These are phyloP conservation scores for Trichophyton schoenleinii DNA, from an alignment of 2,329 filamentous ascomycete genomes.

Conservation along the genomic window DNA sequence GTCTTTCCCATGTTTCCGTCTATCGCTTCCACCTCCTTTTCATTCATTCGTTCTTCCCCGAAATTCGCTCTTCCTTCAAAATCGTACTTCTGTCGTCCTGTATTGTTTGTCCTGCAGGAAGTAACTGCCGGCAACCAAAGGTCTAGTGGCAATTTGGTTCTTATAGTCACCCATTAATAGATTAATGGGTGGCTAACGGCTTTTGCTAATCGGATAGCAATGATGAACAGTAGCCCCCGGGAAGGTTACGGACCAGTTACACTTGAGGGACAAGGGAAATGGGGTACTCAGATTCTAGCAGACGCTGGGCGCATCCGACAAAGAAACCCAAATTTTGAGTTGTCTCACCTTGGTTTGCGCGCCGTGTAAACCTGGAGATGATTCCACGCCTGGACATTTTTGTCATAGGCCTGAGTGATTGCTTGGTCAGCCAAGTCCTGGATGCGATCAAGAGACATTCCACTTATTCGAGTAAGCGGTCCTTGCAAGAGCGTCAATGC, in stretches of 20 bases:
- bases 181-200: background rate
- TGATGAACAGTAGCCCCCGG: background rate
- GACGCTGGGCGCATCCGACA: conserved; percentile 1
- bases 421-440: conserved; percentile 50
- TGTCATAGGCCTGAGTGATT: conserved; percentile 55
- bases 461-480: conserved; percentile 55
- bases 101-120: background rate
- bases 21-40: background rate
- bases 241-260: conserved; percentile 2
- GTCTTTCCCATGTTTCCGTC: background rate
- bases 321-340: background rate
- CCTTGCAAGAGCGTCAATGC: conserved; percentile 61
- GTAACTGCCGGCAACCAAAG: background rate
- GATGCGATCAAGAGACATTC: conserved; percentile 52
- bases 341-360: conserved; percentile 22
- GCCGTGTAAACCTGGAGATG: conserved; percentile 35
- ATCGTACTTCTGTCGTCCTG: background rate
- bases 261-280: background rate
- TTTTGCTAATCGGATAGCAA: background rate
- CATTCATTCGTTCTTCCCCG: background rate
- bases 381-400: conserved; percentile 59
- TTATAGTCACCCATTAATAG: background rate
- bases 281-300: conserved; percentile 3
- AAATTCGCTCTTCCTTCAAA: background rate
- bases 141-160: background rate